Base-by-base conservation (phyloP, 2,329 filamentous ascomycete genomes). In the Fusarium foetens region DNA sequence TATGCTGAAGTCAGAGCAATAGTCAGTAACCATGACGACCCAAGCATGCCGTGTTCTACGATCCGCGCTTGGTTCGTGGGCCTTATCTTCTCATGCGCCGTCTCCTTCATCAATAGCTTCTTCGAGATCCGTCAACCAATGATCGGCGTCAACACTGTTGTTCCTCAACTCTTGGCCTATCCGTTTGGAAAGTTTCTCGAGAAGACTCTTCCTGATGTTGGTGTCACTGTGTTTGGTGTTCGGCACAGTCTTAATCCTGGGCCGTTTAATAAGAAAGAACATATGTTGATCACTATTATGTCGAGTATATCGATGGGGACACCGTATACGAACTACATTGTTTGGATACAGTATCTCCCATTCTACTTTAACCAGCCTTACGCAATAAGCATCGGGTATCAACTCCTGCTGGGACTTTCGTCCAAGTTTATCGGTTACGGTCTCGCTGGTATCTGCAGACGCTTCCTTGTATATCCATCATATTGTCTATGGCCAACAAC, bases 251-350 rank as follows among this genome's bases (percentile, higher is more conserved):
- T 89, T 9, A 89, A 89, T 70, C 86, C 88, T 0, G 87, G 87
- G 0, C 83, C 83, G 2, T 90, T 90, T 73, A 87, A 85, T 58
- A 85, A 85, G 72, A 90, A 90, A 78, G 88, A 90, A 75, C 88
- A 90, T 76, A 88, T 88, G 83, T 79, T 90, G 36, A 86, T 90
- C 66, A 86, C 86, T 54, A 87, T 89, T 76, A 89, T 89, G 86
- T 87, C 90, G 54, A 91, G 91, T 38, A 86, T 89, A 66, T 84
- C 85, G 35, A 83, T 81, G 73, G 81, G 81, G 29, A 76, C 81
- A 19, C 86, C 86, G 0, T 87, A 87, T 72, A 86, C 86, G 2
- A 79, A 84, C 75, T 83, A 84, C 67, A 84, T 87, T 52, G 81
- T 86, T 51, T 87, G 84, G 84, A 84, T 83, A 5, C 86, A 88